phyloP scores from a whole-genome alignment of 1,284 basidiomycete species.

The Ganoderma leucocontextum region DNA sequence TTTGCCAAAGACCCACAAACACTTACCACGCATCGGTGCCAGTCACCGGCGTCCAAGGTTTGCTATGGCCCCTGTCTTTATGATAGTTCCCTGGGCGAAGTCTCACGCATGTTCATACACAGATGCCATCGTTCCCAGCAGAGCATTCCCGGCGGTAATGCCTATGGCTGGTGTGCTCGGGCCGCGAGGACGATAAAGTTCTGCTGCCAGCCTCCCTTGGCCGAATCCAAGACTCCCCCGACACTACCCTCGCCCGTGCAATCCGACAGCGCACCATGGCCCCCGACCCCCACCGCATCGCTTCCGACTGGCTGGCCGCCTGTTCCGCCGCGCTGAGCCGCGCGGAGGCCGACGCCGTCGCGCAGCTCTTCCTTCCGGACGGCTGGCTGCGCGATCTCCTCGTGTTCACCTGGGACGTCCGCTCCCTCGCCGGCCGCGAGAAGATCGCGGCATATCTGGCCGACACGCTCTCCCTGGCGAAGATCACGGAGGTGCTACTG shows the following conservation, averaged over 20 bases:
- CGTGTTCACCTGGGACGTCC: conserved; percentile 70
- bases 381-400: conserved; percentile 66
- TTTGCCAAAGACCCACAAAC: not conserved
- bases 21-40: conserved; percentile 2
- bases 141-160: not conserved
- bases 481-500: conserved; percentile 42
- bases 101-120: conserved; percentile 3
- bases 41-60: conserved; percentile 1
- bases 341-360: conserved; percentile 45
- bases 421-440: conserved; percentile 56
- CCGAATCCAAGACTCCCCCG: not conserved
- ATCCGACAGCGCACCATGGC: conserved; percentile 12
- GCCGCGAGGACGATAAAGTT: conserved; percentile 6
- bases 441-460: conserved; percentile 53
- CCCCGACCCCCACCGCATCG: conserved; percentile 36
- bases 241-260: not conserved
- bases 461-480: conserved; percentile 40
- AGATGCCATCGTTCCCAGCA: conserved; percentile 13
- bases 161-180: not conserved
- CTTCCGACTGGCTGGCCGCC: conserved; percentile 53
- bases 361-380: conserved; percentile 50
- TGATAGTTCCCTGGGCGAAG: conserved; percentile 7
- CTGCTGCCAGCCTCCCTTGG: not conserved
- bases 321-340: conserved; percentile 48
- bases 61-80: not conserved